Conservation (phyloP, 306 rosid genomes). For the Cicer pinnatifidum region DNA sequence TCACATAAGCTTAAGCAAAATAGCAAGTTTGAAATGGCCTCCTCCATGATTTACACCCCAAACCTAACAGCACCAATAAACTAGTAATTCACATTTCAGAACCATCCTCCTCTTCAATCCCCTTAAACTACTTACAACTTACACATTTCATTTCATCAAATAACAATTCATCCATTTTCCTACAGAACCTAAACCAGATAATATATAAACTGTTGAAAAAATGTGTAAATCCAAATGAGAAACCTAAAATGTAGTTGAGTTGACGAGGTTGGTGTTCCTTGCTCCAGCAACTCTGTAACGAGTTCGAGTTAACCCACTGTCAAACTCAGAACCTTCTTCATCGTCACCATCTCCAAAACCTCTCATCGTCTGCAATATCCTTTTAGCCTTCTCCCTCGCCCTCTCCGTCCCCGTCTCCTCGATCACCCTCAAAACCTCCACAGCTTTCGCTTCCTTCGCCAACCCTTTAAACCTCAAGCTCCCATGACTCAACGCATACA, state of each 20-base stretch:
- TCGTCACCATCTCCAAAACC: conserved; percentile 53
- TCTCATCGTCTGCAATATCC: conserved; percentile 70
- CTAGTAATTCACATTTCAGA: conserved; percentile 25
- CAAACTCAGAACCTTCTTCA: conserved; percentile 38
- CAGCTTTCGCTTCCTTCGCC: conserved; percentile 83
- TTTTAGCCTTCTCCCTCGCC: conserved; percentile 78
- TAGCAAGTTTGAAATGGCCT: conserved; percentile 25
- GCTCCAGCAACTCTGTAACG: conserved; percentile 52
- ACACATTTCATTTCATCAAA: conserved; percentile 18
- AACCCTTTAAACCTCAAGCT: conserved; percentile 81
- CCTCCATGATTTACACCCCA: conserved; percentile 44
- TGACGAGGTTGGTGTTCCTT: conserved; percentile 50
- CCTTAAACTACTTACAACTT: conserved; percentile 15
- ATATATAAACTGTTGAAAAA: conserved; percentile 11
- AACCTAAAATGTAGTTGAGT: conserved; percentile 63
- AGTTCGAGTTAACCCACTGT: conserved; percentile 47
- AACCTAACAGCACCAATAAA: conserved; percentile 35
- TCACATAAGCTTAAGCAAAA: conserved; percentile 10
- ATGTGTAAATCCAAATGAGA: background rate
- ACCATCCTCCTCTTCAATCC: conserved; percentile 13
- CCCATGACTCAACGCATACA: conserved; percentile 77
- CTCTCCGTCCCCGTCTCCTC: conserved; percentile 83
- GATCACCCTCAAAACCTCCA: conserved; percentile 69
- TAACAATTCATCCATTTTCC: conserved; percentile 20
- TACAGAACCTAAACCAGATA: conserved; percentile 39